Percentiles rank a stretch among this genome's conserved stretches.
These are phyloP conservation scores for Prunus armeniaca DNA, from an alignment of 306 rosid species.

Conservation along the genomic window DNA sequence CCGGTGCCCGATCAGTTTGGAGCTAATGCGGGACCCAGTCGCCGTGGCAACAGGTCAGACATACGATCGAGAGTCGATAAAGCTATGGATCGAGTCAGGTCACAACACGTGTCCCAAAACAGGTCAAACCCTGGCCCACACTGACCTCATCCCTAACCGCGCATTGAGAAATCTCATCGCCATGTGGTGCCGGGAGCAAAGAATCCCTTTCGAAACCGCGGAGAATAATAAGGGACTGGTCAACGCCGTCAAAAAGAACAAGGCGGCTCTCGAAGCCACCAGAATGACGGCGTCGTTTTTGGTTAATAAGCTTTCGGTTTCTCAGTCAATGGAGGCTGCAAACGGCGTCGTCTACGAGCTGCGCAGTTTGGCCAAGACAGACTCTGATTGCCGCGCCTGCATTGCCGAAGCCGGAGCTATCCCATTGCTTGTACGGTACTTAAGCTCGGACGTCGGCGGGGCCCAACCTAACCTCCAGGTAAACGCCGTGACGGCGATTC, in stretches of 20 bases:
- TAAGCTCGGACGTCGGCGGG: conserved; percentile 28
- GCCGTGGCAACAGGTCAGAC: conserved; percentile 97
- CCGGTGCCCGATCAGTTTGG: conserved; percentile 78
- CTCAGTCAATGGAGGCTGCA: conserved; percentile 34
- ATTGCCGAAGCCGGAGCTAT: conserved; percentile 86
- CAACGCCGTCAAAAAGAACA: conserved; percentile 41
- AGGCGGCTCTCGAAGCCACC: conserved; percentile 75
- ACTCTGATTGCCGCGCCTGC: conserved; percentile 72
- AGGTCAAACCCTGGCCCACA: conserved; percentile 74
- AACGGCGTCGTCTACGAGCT: conserved; percentile 78
- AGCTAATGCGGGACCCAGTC: conserved; percentile 80
- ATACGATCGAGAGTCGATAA: conserved; percentile 73
- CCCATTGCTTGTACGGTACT: conserved; percentile 50
- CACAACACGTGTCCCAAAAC: conserved; percentile 96
- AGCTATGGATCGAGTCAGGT: conserved; percentile 76
- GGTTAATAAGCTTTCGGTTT: conserved; percentile 45
- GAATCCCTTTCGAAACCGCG: conserved; percentile 52
- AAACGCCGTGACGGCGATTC: conserved; percentile 79
- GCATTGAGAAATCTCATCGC: conserved; percentile 68
- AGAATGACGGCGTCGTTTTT: conserved; percentile 74
- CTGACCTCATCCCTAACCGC: conserved; percentile 56
- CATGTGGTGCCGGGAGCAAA: conserved; percentile 78
- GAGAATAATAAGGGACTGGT: conserved; percentile 21
- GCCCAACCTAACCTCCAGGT: conserved; percentile 56
- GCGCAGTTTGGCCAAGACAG: conserved; percentile 64